Base-by-base conservation (phyloP, 305 asterid genomes). In the Fraxinus platypoda region DNA sequence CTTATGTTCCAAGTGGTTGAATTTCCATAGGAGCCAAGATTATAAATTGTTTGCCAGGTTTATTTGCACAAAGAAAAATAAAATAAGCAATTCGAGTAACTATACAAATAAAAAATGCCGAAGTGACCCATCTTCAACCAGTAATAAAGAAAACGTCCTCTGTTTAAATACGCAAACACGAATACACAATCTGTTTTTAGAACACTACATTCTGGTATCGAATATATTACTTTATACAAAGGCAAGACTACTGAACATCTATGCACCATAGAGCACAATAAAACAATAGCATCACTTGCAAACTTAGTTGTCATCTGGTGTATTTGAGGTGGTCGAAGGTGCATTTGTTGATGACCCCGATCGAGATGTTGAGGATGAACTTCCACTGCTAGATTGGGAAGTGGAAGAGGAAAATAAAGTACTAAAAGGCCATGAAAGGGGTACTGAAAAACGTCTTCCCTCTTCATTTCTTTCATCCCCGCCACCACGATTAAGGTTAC, bases 391-490 rank as follows among this genome's bases (percentile, higher is more conserved):
- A 49, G 91, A 87, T 62, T 81, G 91, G 30, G 90, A 77, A 80
- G 81, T 43, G 0, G 91, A 81, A 26, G 93, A 85, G 30, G 92
- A 86, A 83, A 94, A 91, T 86, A 94, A 83, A 80, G 87, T 84
- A 86, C 89, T 87, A 62, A 94, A 90, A 71, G 97, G 96, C 98
- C 97, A 94, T 1, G 95, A 97, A 66, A 92, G 88, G 3, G 92
- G 86, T 41, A 92, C 81, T 0, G 95, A 88, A 75, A 89, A 87
- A 41, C 88, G 92, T 31, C 92, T 85, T 71, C 91, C 90, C 31
- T 76, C 85, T 35, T 76, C 93, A 34, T 71, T 79, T 38, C 90
- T 79, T 30, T 80, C 87, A 66, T 88, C 89, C 57, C 80, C 88
- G 21, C 62, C 62, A 17, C 62, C 62, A 52, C 7, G 23, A 52